Percentiles rank a stretch among this genome's conserved stretches.
Evolutionary conservation across 2,329 filamentous ascomycete species (phyloP).

Genomic region (Bipolaris sorokiniana): DNA sequence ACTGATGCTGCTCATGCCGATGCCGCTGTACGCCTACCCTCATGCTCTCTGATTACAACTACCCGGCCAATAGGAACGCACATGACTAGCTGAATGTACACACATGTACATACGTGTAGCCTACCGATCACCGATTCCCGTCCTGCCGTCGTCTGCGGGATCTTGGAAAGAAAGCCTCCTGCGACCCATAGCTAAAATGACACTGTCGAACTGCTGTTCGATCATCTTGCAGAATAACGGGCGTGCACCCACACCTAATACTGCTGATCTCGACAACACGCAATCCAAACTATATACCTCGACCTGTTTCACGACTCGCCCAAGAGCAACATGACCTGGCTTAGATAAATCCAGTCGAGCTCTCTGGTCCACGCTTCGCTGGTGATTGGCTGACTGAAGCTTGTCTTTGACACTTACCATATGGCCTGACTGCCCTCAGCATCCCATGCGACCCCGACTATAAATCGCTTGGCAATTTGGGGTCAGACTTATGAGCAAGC

Average conservation of each 20-base stretch:
- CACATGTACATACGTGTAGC: not conserved
- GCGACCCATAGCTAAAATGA: constrained; percentile 6
- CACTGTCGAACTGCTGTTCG: constrained; percentile 11
- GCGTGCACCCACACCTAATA: not conserved
- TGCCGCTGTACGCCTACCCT: not conserved
- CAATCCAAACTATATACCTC: not conserved
- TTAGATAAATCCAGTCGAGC: not conserved
- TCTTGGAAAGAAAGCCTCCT: constrained; percentile 14
- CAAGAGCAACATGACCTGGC: not conserved
- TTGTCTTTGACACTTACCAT: not conserved
- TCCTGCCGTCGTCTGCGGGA: constrained; percentile 20
- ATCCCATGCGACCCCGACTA: not conserved
- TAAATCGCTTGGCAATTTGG: not conserved
- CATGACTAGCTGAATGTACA: not conserved
- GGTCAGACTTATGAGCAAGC: not conserved
- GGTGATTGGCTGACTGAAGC: not conserved
- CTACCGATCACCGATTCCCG: constrained; percentile 16
- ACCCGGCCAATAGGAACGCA: constrained; percentile 10
- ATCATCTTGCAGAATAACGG: not conserved
- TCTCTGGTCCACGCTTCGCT: not conserved
- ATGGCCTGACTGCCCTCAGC: not conserved
- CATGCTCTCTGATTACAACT: not conserved
- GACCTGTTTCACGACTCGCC: not conserved
- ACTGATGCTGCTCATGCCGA: constrained; percentile 9
- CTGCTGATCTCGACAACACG: not conserved